A percentile compares a stretch with the other conserved stretches of the same genome.
phyloP scores from a whole-genome alignment of 495 filamentous ascomycete species.

The Daldinia childiae region DNA sequence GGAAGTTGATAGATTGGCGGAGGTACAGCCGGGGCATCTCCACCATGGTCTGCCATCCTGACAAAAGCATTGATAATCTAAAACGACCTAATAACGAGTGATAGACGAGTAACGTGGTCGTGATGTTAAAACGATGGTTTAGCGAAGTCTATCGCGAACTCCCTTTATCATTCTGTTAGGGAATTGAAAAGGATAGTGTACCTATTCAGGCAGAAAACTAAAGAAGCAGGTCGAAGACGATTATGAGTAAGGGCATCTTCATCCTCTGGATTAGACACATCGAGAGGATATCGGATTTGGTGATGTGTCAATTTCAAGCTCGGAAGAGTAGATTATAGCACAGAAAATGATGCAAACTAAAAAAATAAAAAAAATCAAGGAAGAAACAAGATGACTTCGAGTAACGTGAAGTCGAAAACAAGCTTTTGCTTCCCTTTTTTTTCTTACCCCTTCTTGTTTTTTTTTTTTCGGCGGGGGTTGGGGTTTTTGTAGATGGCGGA shows the following conservation, averaged over 20 bases:
- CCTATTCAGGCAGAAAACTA: not conserved
- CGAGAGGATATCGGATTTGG: no score
- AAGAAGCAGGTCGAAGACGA: not conserved
- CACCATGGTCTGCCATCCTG: constrained; percentile 25
- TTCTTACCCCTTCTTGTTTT: not conserved
- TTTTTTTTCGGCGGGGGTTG: constrained; percentile 5
- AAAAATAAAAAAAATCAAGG: not conserved
- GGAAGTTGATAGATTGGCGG: constrained; percentile 45
- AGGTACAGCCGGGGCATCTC: constrained; percentile 11
- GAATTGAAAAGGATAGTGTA: not conserved
- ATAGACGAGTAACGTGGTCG: not conserved
- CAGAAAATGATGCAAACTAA: not conserved
- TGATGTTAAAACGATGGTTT: not conserved
- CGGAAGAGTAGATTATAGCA: not conserved
- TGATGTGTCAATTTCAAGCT: no score
- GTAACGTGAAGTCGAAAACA: not conserved
- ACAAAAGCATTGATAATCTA: constrained; percentile 11
- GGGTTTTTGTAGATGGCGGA: not conserved
- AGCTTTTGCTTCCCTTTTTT: not conserved
- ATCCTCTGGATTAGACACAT: not conserved
- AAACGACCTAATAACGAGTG: not conserved
- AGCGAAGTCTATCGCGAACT: not conserved
- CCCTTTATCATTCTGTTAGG: not conserved
- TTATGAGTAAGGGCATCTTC: not conserved
- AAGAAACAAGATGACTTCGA: not conserved